Evolutionary conservation across 2,329 filamentous ascomycete species (phyloP).

Genomic region (Colletotrichum sp.): DNA sequence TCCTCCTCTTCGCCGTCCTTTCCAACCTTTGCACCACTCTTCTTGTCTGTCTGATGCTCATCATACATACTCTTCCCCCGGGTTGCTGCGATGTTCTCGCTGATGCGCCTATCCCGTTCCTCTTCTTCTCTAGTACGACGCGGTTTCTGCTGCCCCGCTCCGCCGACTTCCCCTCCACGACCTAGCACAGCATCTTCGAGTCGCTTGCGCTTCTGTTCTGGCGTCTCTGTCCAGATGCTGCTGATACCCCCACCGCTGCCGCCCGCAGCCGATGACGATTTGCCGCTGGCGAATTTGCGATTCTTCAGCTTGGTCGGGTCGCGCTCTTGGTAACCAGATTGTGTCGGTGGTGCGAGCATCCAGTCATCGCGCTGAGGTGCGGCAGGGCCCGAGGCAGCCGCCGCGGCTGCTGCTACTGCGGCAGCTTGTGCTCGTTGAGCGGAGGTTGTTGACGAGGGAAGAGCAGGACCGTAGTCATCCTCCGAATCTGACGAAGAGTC

Average conservation of each 20-base stretch:
- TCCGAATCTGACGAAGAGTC: conserved; percentile 47
- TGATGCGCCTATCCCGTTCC: conserved; percentile 53
- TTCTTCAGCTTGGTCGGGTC: conserved; percentile 86
- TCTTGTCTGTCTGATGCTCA: conserved; percentile 53
- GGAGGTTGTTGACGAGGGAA: conserved; percentile 48
- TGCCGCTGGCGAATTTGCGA: conserved; percentile 79
- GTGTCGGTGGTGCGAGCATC: conserved; percentile 76
- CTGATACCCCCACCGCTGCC: conserved; percentile 47
- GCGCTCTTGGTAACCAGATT: conserved; percentile 62
- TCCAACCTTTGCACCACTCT: conserved; percentile 26
- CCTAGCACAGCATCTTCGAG: conserved; percentile 85
- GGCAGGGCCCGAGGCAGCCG: conserved; percentile 33
- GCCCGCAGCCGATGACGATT: conserved; percentile 31
- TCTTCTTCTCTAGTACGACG: conserved; percentile 63
- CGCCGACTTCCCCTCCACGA: conserved; percentile 47
- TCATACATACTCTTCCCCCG: conserved; percentile 65
- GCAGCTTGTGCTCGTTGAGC: conserved; percentile 37
- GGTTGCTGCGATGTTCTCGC: conserved; percentile 56
- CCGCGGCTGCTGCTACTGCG: conserved; percentile 33
- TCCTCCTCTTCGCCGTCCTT: conserved; percentile 73
- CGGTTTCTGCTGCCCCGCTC: conserved; percentile 40
- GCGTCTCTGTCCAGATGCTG: conserved; percentile 89
- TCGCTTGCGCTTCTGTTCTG: conserved; percentile 82
- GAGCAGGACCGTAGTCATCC: conserved; percentile 65
- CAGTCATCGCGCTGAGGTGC: conserved; percentile 79